Conservation (phyloP, 306 rosid genomes). For the Ormosia semicastrata region DNA sequence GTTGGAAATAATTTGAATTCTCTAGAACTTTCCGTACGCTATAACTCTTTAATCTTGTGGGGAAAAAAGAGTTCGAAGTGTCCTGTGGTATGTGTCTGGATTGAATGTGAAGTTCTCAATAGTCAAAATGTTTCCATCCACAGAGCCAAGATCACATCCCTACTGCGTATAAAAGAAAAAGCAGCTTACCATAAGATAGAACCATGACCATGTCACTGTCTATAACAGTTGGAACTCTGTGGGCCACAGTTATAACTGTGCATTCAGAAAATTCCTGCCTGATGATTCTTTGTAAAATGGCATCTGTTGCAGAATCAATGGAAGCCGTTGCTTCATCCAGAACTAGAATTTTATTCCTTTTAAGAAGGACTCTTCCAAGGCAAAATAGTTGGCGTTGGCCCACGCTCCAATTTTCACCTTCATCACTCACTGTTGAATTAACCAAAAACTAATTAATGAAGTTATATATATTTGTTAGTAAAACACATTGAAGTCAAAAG, state of each 20-base stretch:
- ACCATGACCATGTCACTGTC: slow-evolving; percentile 73
- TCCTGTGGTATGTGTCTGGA: no score
- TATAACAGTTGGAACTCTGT: slow-evolving; percentile 62
- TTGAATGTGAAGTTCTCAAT: no score
- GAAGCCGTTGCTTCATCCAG: slow-evolving; percentile 75
- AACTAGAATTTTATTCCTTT: slow-evolving; percentile 56
- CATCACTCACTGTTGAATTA: slow-evolving; percentile 47
- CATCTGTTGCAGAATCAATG: slow-evolving; percentile 68
- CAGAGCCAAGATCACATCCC: no score
- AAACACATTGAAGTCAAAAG: background rate
- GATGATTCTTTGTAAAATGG: slow-evolving; percentile 48
- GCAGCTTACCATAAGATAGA: slow-evolving; percentile 56
- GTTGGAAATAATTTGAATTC: background rate
- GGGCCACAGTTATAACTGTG: slow-evolving; percentile 64
- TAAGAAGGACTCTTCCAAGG: slow-evolving; percentile 61
- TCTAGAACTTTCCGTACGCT: background rate
- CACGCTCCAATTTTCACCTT: slow-evolving; percentile 68
- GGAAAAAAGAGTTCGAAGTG: no score
- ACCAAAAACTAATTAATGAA: background rate
- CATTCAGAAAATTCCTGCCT: slow-evolving; percentile 48
- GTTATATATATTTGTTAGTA: background rate
- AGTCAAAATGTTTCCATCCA: no score
- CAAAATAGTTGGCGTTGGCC: slow-evolving; percentile 69
- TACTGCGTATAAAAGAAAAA: background rate
- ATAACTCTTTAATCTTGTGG: no score